Conservation (phyloP, 495 filamentous ascomycete species). For the Bacidia gigantensis region DNA sequence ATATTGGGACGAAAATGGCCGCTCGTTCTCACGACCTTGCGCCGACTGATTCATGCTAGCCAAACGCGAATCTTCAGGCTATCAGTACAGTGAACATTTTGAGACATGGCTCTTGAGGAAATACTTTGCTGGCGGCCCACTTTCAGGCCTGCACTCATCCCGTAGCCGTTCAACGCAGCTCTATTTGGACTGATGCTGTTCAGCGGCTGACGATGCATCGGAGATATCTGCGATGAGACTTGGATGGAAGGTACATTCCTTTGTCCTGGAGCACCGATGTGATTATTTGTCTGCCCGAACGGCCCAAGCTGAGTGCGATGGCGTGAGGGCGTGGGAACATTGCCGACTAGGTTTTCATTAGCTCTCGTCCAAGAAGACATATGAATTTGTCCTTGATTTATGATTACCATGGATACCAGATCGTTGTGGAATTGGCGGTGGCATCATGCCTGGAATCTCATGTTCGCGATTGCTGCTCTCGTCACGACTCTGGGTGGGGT, state of each 20-base stretch:
- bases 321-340: constrained; percentile 14
- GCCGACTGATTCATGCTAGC: not conserved
- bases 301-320: constrained; percentile 19
- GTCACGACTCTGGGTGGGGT: constrained; percentile 34
- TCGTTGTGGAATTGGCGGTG: constrained; percentile 11
- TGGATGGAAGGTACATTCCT: constrained; percentile 7
- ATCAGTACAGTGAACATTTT: not conserved
- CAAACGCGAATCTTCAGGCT: not conserved
- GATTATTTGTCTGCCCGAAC: constrained; percentile 4
- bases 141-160: constrained; percentile 36
- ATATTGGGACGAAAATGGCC: not conserved
- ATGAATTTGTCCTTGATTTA: constrained; percentile 2
- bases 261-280: not conserved
- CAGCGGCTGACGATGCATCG: constrained; percentile 23
- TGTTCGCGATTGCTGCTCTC: constrained; percentile 20
- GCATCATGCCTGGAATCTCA: constrained; percentile 26
- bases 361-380: not conserved
- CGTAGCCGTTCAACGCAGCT: constrained; percentile 27
- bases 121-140: constrained; percentile 17
- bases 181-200: constrained; percentile 12
- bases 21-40: not conserved
- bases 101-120: not conserved
- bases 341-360: constrained; percentile 1
- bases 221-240: constrained; percentile 4
- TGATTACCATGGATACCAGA: constrained; percentile 4